Evolutionary conservation across 2,329 filamentous ascomycete species (phyloP).

Genomic region (Fusarium sp.): DNA sequence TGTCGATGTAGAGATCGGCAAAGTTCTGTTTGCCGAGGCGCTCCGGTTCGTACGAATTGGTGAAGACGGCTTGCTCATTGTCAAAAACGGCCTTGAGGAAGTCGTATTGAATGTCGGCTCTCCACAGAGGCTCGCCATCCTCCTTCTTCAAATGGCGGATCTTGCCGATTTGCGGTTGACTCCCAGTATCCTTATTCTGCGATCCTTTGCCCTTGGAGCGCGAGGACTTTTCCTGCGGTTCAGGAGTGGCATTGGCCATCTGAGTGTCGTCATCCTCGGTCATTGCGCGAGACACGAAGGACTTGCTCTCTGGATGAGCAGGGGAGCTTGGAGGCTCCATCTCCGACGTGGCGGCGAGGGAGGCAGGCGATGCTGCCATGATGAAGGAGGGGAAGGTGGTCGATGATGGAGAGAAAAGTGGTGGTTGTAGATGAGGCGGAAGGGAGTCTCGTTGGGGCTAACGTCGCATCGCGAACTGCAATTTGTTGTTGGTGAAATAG

Average conservation of each 20-base stretch:
- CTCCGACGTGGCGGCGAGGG: constrained; percentile 57
- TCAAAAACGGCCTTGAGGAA: constrained; percentile 86
- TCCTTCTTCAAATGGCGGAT: constrained; percentile 90
- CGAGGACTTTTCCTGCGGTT: constrained; percentile 55
- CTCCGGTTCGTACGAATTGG: constrained; percentile 83
- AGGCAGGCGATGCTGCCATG: constrained; percentile 57
- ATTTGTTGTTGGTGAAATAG: constrained; percentile 17
- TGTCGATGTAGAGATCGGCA: constrained; percentile 97
- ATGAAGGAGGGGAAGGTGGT: constrained; percentile 13
- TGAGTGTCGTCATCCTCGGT: constrained; percentile 62
- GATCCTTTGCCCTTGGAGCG: constrained; percentile 51
- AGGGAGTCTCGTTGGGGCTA: constrained; percentile 24
- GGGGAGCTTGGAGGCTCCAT: constrained; percentile 61
- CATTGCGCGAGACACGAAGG: constrained; percentile 58
- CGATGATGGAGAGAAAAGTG: constrained; percentile 19
- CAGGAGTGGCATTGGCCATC: constrained; percentile 57
- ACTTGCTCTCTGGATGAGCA: constrained; percentile 56
- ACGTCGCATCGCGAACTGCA: constrained; percentile 37
- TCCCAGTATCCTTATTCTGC: constrained; percentile 51
- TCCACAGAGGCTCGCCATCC: constrained; percentile 87
- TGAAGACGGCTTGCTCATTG: constrained; percentile 81
- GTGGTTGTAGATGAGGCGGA: constrained; percentile 1
- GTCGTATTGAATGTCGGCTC: constrained; percentile 89
- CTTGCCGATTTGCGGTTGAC: constrained; percentile 68
- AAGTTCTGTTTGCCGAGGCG: constrained; percentile 77